Base-by-base conservation (phyloP, 192 early-diverging fungal genomes). In the Coemansia sp. region DNA sequence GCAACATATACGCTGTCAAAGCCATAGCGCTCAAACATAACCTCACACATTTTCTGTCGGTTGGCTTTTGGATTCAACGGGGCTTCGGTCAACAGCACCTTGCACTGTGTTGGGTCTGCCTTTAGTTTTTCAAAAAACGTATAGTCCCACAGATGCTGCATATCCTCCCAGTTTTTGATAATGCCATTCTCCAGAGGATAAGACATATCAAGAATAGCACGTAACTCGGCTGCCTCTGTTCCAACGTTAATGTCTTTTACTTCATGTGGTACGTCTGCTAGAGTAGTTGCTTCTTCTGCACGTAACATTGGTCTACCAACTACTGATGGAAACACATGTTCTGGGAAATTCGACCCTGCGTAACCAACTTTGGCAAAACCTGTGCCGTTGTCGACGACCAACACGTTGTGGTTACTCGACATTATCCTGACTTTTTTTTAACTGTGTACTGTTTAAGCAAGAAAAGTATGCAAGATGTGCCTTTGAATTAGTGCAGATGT, bases 131-230 rank as follows among this genome's bases (percentile, higher is more conserved):
- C 90, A 66, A 87, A 85, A 73, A 98, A 98, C 20, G 96, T 98
- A 65, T 99, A 98, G 80, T 97, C 90, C 97, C 97, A 99, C 51
- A 99, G 87, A 59, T 97, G 92, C 67, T 88, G 83, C 92, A 94
- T 94, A 70, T 99, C 95, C 52, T 96, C 95, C 96, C 96, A 99
- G 85, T 97, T 94, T 66, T 88, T 83, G 54, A 99, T 89, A 57
- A 99, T 93, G 8, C 97, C 97, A 84, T 99, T 97, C 75, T 98
- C 95, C 91, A 99, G 95, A 17, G 97, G 97, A 74, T 99, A 99
- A 33, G 89, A 88, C 90, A 99, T 95, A 73, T 97, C 90, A 11
- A 99, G 87, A 64, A 91, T 90, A 24, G 88, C 85, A 6, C 97
- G 88, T 22, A 94, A 66, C 24, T 87, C 89, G 10, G 95, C 91